These are phyloP conservation scores for Taphrina pruni DNA, from an alignment of 1,139 yeast genomes.

Conservation along the genomic window DNA sequence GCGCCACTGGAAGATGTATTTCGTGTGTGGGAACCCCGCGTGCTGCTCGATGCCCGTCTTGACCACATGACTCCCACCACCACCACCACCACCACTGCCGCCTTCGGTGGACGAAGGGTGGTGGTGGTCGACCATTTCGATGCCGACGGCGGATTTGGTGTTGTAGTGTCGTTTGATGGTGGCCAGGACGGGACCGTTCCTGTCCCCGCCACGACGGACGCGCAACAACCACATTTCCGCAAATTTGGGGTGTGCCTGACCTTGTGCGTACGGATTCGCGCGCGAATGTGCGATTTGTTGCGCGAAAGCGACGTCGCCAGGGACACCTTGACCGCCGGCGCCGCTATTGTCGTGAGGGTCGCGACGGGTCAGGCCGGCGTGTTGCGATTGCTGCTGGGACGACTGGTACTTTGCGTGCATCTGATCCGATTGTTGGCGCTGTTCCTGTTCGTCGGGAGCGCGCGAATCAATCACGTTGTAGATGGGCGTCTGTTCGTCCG, in stretches of 20 bases:
- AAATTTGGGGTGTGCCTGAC: conserved; percentile 2
- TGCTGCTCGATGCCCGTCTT: conserved; percentile 29
- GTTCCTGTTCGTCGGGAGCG: conserved; percentile 29
- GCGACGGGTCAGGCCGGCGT: conserved; percentile 12
- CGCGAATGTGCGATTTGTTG: conserved; percentile 11
- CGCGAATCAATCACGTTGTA: conserved; percentile 32
- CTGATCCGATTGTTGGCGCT: conserved; percentile 14
- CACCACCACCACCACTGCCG: neutral
- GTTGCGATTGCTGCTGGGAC: neutral
- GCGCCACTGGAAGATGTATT: conserved; percentile 18
- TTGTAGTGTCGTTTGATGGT: conserved; percentile 21
- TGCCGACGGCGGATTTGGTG: conserved; percentile 29
- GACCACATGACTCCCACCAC: too few species aligned
- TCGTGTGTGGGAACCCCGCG: conserved; percentile 22
- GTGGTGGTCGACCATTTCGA: conserved; percentile 11
- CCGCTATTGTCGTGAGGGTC: conserved; percentile 2
- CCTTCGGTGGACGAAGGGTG: neutral
- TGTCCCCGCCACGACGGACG: conserved; percentile 25
- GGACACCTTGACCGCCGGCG: neutral
- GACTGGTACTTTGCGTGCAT: neutral
- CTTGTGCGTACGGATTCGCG: conserved; percentile 3
- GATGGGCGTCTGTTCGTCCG: conserved; percentile 30
- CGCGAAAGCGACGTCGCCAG: conserved; percentile 17
- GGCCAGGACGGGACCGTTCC: conserved; percentile 25
- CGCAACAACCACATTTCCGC: conserved; percentile 11